Evolutionary conservation across 768 basidiomycete species (phyloP).

Genomic region (Boletus patriciae): DNA sequence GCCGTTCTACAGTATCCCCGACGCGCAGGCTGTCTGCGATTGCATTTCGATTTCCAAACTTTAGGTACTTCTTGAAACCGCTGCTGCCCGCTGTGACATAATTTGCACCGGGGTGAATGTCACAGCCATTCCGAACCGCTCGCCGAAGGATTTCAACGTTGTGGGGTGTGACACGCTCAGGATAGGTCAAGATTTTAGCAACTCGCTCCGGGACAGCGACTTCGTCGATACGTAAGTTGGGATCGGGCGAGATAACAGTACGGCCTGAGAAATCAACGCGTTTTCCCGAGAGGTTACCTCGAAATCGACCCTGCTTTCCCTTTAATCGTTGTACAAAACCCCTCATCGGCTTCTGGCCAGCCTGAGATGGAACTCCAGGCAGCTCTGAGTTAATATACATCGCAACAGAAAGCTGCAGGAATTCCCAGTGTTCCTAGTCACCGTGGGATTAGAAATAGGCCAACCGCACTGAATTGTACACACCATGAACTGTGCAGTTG

Average conservation of each 20-base stretch:
- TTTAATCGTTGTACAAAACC: constrained; percentile 98
- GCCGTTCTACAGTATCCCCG: constrained; percentile 93
- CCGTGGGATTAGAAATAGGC: background rate
- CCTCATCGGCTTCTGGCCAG: constrained; percentile 91
- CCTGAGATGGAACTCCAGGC: constrained; percentile 86
- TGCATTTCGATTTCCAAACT: constrained; percentile 77
- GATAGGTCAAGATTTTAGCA: constrained; percentile 93
- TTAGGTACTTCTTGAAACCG: constrained; percentile 82
- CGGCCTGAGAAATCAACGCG: constrained; percentile 98
- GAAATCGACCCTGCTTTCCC: constrained; percentile 98
- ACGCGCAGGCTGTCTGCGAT: constrained; percentile 81
- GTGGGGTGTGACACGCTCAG: constrained; percentile 89
- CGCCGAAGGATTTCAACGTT: constrained; percentile 77
- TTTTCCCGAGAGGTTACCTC: constrained; percentile 97
- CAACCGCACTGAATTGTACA: background rate
- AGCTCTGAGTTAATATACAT: constrained; percentile 98
- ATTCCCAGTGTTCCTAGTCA: constrained; percentile 94
- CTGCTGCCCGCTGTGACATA: constrained; percentile 82
- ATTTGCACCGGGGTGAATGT: constrained; percentile 93
- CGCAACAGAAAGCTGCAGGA: constrained; percentile 89
- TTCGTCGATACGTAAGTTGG: constrained; percentile 98
- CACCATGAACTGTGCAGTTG: constrained; percentile 89
- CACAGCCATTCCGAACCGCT: constrained; percentile 85
- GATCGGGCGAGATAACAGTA: constrained; percentile 98
- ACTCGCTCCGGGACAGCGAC: constrained; percentile 96